A percentile compares a stretch with the other conserved stretches of the same genome.
Conservation (phyloP, 129 eudicot species). For the Artemisia annua region DNA sequence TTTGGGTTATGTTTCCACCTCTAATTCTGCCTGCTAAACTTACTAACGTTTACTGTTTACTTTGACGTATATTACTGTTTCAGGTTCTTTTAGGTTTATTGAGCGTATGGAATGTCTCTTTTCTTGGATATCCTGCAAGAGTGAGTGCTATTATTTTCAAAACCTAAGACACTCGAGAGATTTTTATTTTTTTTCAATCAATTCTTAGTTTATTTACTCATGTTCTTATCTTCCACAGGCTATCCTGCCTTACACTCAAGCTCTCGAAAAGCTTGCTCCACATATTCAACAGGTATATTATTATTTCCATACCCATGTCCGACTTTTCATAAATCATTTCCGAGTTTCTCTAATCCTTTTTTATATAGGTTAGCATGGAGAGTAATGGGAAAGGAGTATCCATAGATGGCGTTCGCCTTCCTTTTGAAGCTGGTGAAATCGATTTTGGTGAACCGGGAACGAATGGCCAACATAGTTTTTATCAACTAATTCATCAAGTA, state of each 20-base stretch:
- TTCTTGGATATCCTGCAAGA: slow-evolving; percentile 97
- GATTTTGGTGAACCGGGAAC: slow-evolving; percentile 99
- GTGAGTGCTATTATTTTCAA: slow-evolving; percentile 47
- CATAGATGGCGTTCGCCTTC: slow-evolving; percentile 90
- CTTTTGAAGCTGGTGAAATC: slow-evolving; percentile 93
- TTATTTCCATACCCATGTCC: slow-evolving; percentile 7
- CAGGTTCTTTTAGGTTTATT: slow-evolving; percentile 97
- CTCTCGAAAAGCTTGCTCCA: slow-evolving; percentile 92
- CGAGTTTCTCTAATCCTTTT: background rate
- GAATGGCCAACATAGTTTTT: slow-evolving; percentile 98
- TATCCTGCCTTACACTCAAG: slow-evolving; percentile 93
- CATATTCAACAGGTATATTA: slow-evolving; percentile 88
- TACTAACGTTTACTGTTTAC: too few species aligned
- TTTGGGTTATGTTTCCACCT: background rate
- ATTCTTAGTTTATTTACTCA: slow-evolving; percentile 10
- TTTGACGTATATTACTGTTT: slow-evolving; percentile 18
- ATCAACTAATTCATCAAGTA: slow-evolving; percentile 99
- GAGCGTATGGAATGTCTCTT: slow-evolving; percentile 97
- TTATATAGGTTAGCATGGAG: slow-evolving; percentile 91
- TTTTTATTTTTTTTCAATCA: background rate
- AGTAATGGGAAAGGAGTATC: slow-evolving; percentile 99
- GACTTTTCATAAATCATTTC: slow-evolving; percentile 6
- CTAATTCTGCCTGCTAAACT: background rate
- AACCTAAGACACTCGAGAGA: background rate
- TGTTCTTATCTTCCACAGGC: slow-evolving; percentile 54